Conservation (phyloP, 2,329 filamentous ascomycete genomes). For the Tympanopsis confertula region DNA sequence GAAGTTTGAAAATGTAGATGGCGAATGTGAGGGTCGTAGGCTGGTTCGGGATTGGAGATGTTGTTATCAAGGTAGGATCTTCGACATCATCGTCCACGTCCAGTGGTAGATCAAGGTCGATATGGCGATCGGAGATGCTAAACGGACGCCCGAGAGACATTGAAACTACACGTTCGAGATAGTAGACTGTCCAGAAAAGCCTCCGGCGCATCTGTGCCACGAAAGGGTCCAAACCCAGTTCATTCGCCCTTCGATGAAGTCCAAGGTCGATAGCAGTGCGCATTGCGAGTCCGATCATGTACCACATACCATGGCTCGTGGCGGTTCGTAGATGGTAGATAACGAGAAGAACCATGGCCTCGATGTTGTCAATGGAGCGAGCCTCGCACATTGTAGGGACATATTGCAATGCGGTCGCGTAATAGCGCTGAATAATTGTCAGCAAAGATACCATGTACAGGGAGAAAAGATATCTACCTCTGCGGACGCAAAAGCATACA, state of each 20-base stretch:
- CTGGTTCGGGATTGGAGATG: slow-evolving; percentile 14
- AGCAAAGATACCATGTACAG: not conserved
- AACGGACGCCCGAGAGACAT: slow-evolving; percentile 36
- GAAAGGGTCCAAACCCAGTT: slow-evolving; percentile 24
- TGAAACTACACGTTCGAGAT: slow-evolving; percentile 33
- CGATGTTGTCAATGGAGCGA: slow-evolving; percentile 35
- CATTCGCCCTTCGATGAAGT: slow-evolving; percentile 32
- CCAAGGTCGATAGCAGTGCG: slow-evolving; percentile 38
- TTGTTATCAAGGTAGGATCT: slow-evolving; percentile 14
- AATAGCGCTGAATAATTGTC: slow-evolving; percentile 25
- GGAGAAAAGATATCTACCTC: slow-evolving; percentile 17
- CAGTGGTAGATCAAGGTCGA: slow-evolving; percentile 33
- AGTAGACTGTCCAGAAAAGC: slow-evolving; percentile 39
- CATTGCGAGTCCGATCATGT: slow-evolving; percentile 41
- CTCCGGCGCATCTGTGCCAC: slow-evolving; percentile 30
- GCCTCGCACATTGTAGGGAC: slow-evolving; percentile 33
- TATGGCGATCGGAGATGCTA: slow-evolving; percentile 36
- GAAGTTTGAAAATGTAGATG: slow-evolving; percentile 29
- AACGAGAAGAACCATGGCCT: slow-evolving; percentile 37
- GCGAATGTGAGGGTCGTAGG: slow-evolving; percentile 25
- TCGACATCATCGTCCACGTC: slow-evolving; percentile 24
- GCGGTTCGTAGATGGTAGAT: slow-evolving; percentile 37
- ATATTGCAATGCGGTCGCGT: slow-evolving; percentile 34
- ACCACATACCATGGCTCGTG: slow-evolving; percentile 38
- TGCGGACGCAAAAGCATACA: slow-evolving; percentile 22